Evolutionary conservation across 805 yeast genomes (phyloP), one percentile per base, ranked within the genome.

Genomic region (Wickerhamiella lipophila): DNA sequence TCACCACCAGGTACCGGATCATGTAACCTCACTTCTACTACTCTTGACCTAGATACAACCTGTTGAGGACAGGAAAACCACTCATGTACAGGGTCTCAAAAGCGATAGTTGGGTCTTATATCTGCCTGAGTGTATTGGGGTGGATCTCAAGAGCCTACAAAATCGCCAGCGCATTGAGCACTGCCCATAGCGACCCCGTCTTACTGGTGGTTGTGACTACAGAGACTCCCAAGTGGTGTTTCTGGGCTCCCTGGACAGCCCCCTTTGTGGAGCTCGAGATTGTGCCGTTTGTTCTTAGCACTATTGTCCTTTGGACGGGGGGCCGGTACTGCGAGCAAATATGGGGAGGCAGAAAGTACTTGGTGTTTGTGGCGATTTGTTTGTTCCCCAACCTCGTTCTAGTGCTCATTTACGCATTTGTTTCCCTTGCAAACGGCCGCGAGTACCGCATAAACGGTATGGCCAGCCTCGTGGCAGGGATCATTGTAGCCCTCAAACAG

Each of bases 291-390:
- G 40, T 66, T 6, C 55, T 68, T 6, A 63, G 73, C 19, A 56
- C 68, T 19, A 50, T 67, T 19, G 60, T 72, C 13, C 55, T 75
- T 11, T 64, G 69, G 47, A 75, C 73, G 55, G 71, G 81, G 30
- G 85, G 84, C 3, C 68, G 74, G 46, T 81, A 77, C 64, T 71
- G 80, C 54, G 88, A 81, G 58, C 71, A 72, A 52, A 70, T 74
- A 35, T 81, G 88, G 87, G 76, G 81, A 3, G 57, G 75, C 25
- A 64, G 59, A 40, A 82, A 77, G 54, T 65, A 76, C 52, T 56
- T 71, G 12, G 68, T 68, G 53, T 80, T 77, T 27, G 40, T 29
- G 23, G 39, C 29, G 27, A 19, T 45, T 27, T 45, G 36, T 58
- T 59, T 74, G 6, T 47, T 56, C 38, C 19, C 47, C 3, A 54